These are phyloP conservation scores for Globisporangium solare DNA, from an alignment of 352 stramenopile species.

Conservation along the genomic window DNA sequence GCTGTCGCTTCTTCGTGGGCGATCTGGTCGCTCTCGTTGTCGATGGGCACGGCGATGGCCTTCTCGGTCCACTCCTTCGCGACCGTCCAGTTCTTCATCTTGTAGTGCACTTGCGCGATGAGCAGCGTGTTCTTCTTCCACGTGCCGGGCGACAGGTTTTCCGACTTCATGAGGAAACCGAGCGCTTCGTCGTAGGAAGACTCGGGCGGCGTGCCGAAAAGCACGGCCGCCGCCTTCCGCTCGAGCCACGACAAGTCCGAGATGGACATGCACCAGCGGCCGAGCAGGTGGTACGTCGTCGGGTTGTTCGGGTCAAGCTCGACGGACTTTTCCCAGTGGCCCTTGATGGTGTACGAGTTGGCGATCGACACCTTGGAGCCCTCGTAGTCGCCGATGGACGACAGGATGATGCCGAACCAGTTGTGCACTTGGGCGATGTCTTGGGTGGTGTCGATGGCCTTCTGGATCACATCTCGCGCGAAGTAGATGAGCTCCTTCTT, in stretches of 20 bases:
- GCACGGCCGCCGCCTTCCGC: conserved; percentile 72
- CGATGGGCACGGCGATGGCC: conserved; percentile 49
- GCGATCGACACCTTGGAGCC: conserved; percentile 80
- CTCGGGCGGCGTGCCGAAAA: conserved; percentile 77
- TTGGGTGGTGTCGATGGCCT: conserved; percentile 40
- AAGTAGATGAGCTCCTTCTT: conserved; percentile 78
- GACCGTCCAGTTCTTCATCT: conserved; percentile 59
- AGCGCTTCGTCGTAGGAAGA: conserved; percentile 84
- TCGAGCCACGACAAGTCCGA: conserved; percentile 82
- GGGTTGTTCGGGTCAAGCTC: conserved; percentile 69
- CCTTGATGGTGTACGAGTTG: conserved; percentile 81
- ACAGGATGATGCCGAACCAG: conserved; percentile 84
- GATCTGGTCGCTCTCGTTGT: conserved; percentile 62
- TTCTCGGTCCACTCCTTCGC: conserved; percentile 74
- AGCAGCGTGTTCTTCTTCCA: conserved; percentile 87
- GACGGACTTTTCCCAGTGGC: conserved; percentile 73
- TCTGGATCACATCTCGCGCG: conserved; percentile 53
- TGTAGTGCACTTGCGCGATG: conserved; percentile 79
- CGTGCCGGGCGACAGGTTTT: conserved; percentile 59
- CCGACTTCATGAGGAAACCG: conserved; percentile 67
- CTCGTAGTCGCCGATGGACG: conserved; percentile 81
- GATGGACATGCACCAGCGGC: conserved; percentile 82
- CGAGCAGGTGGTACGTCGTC: conserved; percentile 75
- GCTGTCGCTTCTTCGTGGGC: conserved; percentile 65
- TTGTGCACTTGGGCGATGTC: conserved; percentile 75